Evolutionary conservation across 2,329 filamentous ascomycete genomes (phyloP), one percentile per base, ranked within the genome.

Genomic region (Acrocalymma vagum): DNA sequence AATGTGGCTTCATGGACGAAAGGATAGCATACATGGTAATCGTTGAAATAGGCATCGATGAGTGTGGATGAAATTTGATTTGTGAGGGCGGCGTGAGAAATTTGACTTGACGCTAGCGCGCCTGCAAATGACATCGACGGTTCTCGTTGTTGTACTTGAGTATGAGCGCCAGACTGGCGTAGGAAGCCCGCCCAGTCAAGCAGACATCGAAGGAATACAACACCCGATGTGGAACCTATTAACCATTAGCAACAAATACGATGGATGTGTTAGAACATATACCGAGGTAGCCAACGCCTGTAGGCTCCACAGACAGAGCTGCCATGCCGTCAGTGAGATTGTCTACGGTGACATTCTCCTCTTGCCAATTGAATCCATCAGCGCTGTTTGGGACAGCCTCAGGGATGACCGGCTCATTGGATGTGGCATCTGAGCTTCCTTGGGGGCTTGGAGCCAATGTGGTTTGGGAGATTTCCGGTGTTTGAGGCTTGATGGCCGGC

Each of bases 1-100:
- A 60, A 60, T 5, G 53, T 58, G 11, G 53, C 53, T 31, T 60
- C 57, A 17, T 60, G 57, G 2, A 60, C 51, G n/a, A 60, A 60
- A 0, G 57, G 57, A 11, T 59, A 60, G 24, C 50, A 48, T 3
- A 55, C 41, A 34, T 60, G 57, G 13, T 55, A 60, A 21, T 59
- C 56, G 24, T 53, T 42, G 16, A 60, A 60, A 18, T 57, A 60
- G 4, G 57, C 53, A 26, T 60, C 55, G 6, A 60, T 49, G 10
- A 60, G 33, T 8, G 47, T 57, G 3, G 53, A 42, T 13, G 57
- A 48, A 9, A 60, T 31, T 15, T 60, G 57, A 9, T 33, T 57
- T 4, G 48, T 45, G 13, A 60, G 44, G 6, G 55, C 55, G 24
- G 49, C 48, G 32, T 59, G 53, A 13, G 57, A 60, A 9, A 59